These are phyloP conservation scores for Suillus occidentalis DNA, from an alignment of 768 basidiomycete genomes.

Conservation along the genomic window DNA sequence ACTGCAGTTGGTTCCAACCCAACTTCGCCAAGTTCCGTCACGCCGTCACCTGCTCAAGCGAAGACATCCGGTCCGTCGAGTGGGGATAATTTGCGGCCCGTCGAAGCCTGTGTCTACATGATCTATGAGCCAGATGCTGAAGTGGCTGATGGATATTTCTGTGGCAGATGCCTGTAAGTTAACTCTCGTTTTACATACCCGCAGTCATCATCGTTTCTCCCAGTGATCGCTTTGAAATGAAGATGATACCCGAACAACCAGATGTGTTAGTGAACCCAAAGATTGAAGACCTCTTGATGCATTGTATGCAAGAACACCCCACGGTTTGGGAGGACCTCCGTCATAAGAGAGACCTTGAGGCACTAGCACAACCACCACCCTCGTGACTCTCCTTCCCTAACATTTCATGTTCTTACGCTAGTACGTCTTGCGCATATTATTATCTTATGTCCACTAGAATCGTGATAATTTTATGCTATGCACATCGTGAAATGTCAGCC, in stretches of 20 bases:
- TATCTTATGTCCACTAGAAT: slow-evolving; percentile 14
- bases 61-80: background rate
- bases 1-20: background rate
- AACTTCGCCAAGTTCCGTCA: background rate
- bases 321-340: slow-evolving; percentile 48
- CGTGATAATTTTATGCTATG: slow-evolving; percentile 16
- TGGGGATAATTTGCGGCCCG: slow-evolving; percentile 34
- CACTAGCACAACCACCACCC: background rate
- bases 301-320: slow-evolving; percentile 50
- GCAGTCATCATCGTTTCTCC: background rate
- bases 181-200: background rate
- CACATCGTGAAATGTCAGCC: background rate
- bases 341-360: slow-evolving; percentile 15
- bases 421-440: slow-evolving; percentile 14
- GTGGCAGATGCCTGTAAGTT: slow-evolving; percentile 55
- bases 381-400: background rate
- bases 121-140: slow-evolving; percentile 36
- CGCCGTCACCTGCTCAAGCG: slow-evolving; percentile 1
- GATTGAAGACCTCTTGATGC: slow-evolving; percentile 45
- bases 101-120: slow-evolving; percentile 42
- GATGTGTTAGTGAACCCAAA: slow-evolving; percentile 28
- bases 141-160: slow-evolving; percentile 33
- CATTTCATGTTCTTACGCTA: background rate
- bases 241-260: slow-evolving; percentile 29
- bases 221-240: slow-evolving; percentile 28